A percentile compares a stretch with the other conserved stretches of the same genome.
Evolutionary conservation across 1,284 basidiomycete species (phyloP).

Genomic region (Leccinum angustisporum): DNA sequence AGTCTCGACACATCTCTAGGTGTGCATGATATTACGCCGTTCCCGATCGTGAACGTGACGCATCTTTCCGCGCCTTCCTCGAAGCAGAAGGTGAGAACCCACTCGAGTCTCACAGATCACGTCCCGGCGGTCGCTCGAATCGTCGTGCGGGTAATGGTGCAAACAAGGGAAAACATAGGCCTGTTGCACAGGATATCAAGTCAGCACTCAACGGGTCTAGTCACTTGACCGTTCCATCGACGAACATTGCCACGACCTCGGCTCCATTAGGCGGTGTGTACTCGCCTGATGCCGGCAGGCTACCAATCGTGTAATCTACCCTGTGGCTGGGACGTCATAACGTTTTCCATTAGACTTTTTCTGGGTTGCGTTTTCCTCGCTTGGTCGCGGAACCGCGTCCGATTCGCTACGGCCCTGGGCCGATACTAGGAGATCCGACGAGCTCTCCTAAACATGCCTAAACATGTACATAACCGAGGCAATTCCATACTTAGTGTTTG

Average conservation of each 20-base stretch:
- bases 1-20: conserved; percentile 23
- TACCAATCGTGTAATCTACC: not conserved
- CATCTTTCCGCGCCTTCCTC: conserved; percentile 90
- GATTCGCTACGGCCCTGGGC: not conserved
- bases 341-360: not conserved
- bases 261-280: conserved; percentile 24
- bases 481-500: not conserved
- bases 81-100: conserved; percentile 51
- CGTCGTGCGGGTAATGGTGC: conserved; percentile 5
- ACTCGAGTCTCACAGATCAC: conserved; percentile 22
- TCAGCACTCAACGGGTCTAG: not conserved
- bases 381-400: not conserved
- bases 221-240: conserved; percentile 7
- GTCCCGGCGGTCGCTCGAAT: conserved; percentile 15
- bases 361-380: not conserved
- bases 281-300: not conserved
- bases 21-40: conserved; percentile 97
- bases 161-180: conserved; percentile 12
- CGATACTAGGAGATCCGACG: too few relatives aligned
- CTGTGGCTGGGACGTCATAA: not conserved
- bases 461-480: too few relatives aligned
- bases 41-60: conserved; percentile 91
- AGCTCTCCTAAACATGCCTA: too few relatives aligned
- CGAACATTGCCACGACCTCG: not conserved
- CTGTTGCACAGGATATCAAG: not conserved